phyloP scores from a whole-genome alignment of 1,284 basidiomycete species.

The Athelia psychrophila region DNA sequence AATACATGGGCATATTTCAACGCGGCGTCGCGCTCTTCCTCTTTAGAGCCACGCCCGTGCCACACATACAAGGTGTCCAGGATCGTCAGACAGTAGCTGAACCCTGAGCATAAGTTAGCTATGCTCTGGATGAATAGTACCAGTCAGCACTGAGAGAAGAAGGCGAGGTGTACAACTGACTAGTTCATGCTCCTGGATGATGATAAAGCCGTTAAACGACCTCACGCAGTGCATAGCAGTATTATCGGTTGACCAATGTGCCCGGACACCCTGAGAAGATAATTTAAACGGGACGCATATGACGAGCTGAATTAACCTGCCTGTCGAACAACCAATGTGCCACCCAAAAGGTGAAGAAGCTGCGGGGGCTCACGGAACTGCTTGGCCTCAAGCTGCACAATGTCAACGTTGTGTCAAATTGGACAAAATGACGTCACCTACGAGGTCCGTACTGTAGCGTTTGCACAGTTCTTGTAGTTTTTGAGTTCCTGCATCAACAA shows the following conservation, averaged over 20 bases:
- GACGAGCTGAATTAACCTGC: slow-evolving; percentile 30
- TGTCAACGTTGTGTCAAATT: slow-evolving; percentile 1
- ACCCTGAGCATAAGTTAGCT: slow-evolving; percentile 74
- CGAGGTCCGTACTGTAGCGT: slow-evolving; percentile 63
- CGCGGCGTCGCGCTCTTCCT: slow-evolving; percentile 57
- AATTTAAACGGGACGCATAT: slow-evolving; percentile 5
- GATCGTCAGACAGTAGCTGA: slow-evolving; percentile 71
- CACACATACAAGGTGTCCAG: slow-evolving; percentile 73
- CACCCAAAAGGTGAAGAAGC: slow-evolving; percentile 61
- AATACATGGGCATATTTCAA: slow-evolving; percentile 55
- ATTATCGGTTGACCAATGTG: slow-evolving; percentile 75
- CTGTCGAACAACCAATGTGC: slow-evolving; percentile 65
- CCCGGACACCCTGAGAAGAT: slow-evolving; percentile 55
- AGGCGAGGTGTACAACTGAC: slow-evolving; percentile 34
- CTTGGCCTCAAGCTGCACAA: slow-evolving; percentile 41
- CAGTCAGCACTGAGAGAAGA: slow-evolving; percentile 3
- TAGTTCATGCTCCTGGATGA: slow-evolving; percentile 73
- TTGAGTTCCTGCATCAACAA: slow-evolving; percentile 55
- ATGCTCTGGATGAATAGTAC: slow-evolving; percentile 40
- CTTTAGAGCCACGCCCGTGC: slow-evolving; percentile 68
- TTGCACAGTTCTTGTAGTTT: slow-evolving; percentile 69
- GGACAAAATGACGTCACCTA: slow-evolving; percentile 26
- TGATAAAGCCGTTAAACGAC: slow-evolving; percentile 42
- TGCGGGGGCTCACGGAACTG: slow-evolving; percentile 64
- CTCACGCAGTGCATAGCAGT: slow-evolving; percentile 76